These are phyloP conservation scores for Plantago elongata DNA, from an alignment of 257 asterid species.

Conservation along the genomic window DNA sequence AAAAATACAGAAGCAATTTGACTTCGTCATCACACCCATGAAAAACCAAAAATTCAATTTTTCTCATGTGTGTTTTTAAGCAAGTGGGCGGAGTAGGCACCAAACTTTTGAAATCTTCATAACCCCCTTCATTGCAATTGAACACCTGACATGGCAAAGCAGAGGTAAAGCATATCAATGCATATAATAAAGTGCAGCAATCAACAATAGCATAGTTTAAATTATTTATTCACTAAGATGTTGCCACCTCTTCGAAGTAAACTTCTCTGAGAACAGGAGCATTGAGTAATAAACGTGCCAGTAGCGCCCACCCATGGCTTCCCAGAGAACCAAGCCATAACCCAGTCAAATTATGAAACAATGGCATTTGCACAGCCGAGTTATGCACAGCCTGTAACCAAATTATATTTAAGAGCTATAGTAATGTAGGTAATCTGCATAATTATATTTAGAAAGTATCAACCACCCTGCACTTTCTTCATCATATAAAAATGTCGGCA, in stretches of 20 bases:
- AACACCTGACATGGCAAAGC: neutral
- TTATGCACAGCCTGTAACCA: neutral
- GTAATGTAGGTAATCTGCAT: neutral
- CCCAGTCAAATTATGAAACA: neutral
- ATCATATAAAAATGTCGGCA: too few relatives aligned
- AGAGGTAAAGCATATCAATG: too few relatives aligned
- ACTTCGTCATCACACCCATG: neutral
- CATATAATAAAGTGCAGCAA: neutral
- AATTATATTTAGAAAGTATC: too few relatives aligned
- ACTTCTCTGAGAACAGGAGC: neutral
- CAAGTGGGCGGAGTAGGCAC: too few relatives aligned
- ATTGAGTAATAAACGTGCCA: neutral
- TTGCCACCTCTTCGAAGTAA: neutral
- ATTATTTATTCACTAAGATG: neutral
- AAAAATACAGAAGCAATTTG: neutral
- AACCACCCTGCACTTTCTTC: too few relatives aligned
- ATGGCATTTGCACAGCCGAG: neutral
- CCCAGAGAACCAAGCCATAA: slow-evolving; percentile 1
- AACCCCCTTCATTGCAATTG: neutral
- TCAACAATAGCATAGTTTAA: neutral
- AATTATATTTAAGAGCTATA: neutral
- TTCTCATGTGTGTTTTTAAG: too few relatives aligned
- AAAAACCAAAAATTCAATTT: neutral
- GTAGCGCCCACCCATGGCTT: neutral
- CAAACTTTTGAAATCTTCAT: too few relatives aligned